Conservation (phyloP, 805 yeast species). For the Debaryomyces castellii region DNA sequence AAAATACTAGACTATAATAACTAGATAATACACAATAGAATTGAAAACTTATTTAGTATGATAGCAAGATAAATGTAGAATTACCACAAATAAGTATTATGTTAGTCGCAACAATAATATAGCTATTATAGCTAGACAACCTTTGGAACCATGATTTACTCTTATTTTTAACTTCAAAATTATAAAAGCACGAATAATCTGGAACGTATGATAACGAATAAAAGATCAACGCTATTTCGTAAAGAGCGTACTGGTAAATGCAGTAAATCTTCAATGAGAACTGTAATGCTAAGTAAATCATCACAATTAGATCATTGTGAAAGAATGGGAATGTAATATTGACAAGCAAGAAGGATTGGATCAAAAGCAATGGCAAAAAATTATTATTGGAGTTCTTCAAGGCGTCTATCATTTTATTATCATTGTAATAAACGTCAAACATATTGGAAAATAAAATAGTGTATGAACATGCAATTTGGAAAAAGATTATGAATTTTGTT, state of each 20-base stretch:
- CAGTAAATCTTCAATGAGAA: constrained; percentile 33
- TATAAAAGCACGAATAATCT: constrained; percentile 12
- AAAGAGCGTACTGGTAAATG: constrained; percentile 31
- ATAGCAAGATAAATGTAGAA: constrained; percentile 1
- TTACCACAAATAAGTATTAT: constrained; percentile 1
- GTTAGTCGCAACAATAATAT: constrained; percentile 1
- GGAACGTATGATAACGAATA: constrained; percentile 6
- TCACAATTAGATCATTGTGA: constrained; percentile 5
- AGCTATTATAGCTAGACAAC: constrained; percentile 1
- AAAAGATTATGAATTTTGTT: not conserved
- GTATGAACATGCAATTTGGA: not conserved
- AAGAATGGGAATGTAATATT: constrained; percentile 19
- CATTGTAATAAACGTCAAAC: not conserved
- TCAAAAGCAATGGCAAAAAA: constrained; percentile 33
- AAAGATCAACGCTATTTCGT: constrained; percentile 22
- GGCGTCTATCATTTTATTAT: not conserved
- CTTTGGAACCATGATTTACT: not conserved
- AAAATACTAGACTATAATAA: not conserved
- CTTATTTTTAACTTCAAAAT: constrained; percentile 1
- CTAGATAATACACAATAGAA: not conserved
- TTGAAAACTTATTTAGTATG: not conserved
- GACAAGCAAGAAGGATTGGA: constrained; percentile 31
- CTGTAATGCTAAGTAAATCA: constrained; percentile 18
- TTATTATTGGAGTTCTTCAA: constrained; percentile 30
- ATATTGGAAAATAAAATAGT: constrained; percentile 1